Percentiles rank a stretch among this genome's conserved stretches.
Conservation (phyloP, 108 stramenopile genomes). For the Seminavis robusta region DNA sequence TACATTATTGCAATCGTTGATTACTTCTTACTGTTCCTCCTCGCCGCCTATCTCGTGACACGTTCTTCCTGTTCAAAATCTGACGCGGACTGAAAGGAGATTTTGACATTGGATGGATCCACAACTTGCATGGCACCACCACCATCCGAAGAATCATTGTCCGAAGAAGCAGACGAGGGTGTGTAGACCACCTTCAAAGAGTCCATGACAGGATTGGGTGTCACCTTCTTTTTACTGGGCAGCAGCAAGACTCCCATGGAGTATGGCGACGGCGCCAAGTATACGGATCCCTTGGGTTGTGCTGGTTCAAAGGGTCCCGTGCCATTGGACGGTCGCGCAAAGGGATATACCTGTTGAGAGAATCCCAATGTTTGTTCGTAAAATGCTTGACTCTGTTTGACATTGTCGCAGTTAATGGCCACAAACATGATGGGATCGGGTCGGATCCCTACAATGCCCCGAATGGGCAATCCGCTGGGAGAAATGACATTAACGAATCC, state of each 20-base stretch:
- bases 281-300: slow-evolving; percentile 66
- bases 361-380: slow-evolving; percentile 75
- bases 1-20: no score
- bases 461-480: slow-evolving; percentile 71
- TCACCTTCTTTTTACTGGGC: slow-evolving; percentile 45
- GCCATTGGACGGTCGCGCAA: slow-evolving; percentile 68
- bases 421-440: slow-evolving; percentile 88
- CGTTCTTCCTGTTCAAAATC: slow-evolving; percentile 54
- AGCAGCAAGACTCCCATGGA: slow-evolving; percentile 82
- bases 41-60: slow-evolving; percentile 32
- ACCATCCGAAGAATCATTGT: slow-evolving; percentile 8
- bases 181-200: slow-evolving; percentile 77
- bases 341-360: slow-evolving; percentile 73
- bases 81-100: slow-evolving; percentile 44
- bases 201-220: slow-evolving; percentile 49
- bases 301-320: slow-evolving; percentile 79
- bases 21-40: no score
- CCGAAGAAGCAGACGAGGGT: slow-evolving; percentile 43
- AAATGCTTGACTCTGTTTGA: slow-evolving; percentile 61
- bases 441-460: slow-evolving; percentile 74
- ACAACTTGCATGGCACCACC: slow-evolving; percentile 15
- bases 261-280: slow-evolving; percentile 70
- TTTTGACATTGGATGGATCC: slow-evolving; percentile 62
- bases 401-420: slow-evolving; percentile 70
- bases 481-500: slow-evolving; percentile 80